Evolutionary conservation across 176 grass and related monocot genomes (phyloP).

Genomic region (Ananas comosus): DNA sequence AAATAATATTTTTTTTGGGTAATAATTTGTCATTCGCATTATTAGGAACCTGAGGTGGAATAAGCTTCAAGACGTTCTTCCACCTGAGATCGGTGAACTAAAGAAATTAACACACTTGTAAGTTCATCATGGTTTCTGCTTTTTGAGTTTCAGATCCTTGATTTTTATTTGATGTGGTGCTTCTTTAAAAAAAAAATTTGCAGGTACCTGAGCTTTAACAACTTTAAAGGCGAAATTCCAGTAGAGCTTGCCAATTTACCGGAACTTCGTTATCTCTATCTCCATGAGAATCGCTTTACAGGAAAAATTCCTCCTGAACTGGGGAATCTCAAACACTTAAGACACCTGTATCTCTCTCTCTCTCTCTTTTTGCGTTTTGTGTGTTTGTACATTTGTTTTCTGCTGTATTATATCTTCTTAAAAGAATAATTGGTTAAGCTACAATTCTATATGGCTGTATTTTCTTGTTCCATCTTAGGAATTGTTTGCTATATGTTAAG

Average conservation of each 20-base stretch:
- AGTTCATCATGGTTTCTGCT: conserved; percentile 18
- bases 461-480: too few species aligned
- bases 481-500: too few species aligned
- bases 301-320: conserved; percentile 73
- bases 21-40: conserved; percentile 13
- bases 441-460: too few species aligned
- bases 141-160: conserved; percentile 9
- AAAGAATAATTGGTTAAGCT: too few species aligned
- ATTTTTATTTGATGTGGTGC: neutral
- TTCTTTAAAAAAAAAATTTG: conserved; percentile 21
- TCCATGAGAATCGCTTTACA: conserved; percentile 72
- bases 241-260: conserved; percentile 85
- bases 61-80: conserved; percentile 91
- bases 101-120: conserved; percentile 91
- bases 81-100: conserved; percentile 83
- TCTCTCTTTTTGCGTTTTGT: neutral
- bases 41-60: conserved; percentile 97
- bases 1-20: neutral
- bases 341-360: conserved; percentile 60
- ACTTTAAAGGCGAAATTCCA: conserved; percentile 93
- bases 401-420: too few species aligned
- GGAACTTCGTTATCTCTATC: conserved; percentile 81
- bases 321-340: conserved; percentile 68
- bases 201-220: conserved; percentile 96
- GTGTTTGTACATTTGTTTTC: too few species aligned